phyloP scores from a whole-genome alignment of 768 basidiomycete species.

The Phylloporus sp. region DNA sequence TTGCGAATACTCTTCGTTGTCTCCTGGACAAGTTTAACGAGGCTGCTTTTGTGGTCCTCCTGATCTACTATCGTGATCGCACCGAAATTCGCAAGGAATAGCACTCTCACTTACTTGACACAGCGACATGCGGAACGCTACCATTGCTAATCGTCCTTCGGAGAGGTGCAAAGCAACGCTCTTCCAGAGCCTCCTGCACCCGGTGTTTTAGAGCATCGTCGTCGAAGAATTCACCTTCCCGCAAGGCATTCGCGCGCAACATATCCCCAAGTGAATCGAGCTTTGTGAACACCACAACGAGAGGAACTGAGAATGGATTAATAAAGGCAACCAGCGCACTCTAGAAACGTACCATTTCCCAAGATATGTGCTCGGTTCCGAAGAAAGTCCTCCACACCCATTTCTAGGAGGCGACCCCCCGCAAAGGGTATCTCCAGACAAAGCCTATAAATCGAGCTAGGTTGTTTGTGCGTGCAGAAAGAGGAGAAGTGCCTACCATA shows the following conservation, averaged over 20 bases:
- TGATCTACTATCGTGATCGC: background rate
- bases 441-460: too few species aligned
- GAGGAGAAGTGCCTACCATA: too few species aligned
- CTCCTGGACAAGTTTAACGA: too few species aligned
- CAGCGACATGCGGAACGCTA: background rate
- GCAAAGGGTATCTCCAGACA: too few species aligned
- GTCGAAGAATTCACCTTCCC: background rate
- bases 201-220: background rate
- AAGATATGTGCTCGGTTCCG: too few species aligned
- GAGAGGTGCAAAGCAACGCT: background rate
- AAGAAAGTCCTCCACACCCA: too few species aligned
- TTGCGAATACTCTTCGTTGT: too few species aligned
- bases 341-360: background rate
- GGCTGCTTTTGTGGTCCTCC: background rate
- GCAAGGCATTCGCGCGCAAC: background rate
- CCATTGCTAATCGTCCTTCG: background rate
- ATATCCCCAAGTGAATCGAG: background rate
- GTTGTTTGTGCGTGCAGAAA: too few species aligned
- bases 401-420: too few species aligned
- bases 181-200: background rate
- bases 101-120: background rate
- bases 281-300: slow-evolving; percentile 8
- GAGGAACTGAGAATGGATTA: background rate
- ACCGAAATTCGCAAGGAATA: background rate
- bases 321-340: background rate